phyloP scores from a whole-genome alignment of 192 early-diverging fungal genomes.

The Backusella australiensis region DNA sequence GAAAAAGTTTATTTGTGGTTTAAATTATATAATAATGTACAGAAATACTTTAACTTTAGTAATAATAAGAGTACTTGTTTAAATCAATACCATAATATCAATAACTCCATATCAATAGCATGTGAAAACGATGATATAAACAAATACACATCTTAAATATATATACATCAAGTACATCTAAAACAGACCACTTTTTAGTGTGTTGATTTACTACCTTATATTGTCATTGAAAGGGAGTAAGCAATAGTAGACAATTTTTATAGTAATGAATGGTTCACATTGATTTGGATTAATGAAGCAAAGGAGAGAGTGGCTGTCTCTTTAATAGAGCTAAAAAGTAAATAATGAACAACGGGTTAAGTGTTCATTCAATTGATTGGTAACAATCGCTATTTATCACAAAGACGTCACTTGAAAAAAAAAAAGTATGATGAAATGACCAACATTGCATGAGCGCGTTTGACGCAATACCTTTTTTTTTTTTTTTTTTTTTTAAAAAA shows the following conservation, averaged over 20 bases:
- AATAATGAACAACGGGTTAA: neutral
- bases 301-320: neutral
- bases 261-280: neutral
- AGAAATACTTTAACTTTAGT: too few species aligned
- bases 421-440: neutral
- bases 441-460: too few species aligned
- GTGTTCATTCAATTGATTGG: neutral
- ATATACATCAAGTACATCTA: too few species aligned
- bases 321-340: neutral
- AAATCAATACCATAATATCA: too few species aligned
- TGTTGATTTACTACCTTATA: too few species aligned
- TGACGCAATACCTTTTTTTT: too few species aligned
- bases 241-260: neutral
- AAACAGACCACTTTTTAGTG: too few species aligned
- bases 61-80: too few species aligned
- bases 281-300: neutral
- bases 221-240: too few species aligned
- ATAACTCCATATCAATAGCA: too few species aligned
- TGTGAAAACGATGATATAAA: too few species aligned
- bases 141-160: too few species aligned
- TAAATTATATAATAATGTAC: neutral
- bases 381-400: neutral
- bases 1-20: neutral
- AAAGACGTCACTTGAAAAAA: neutral
- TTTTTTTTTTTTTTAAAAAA: neutral